These are phyloP conservation scores for Discostella stelligeroides DNA, from an alignment of 108 stramenopile species.

Conservation along the genomic window DNA sequence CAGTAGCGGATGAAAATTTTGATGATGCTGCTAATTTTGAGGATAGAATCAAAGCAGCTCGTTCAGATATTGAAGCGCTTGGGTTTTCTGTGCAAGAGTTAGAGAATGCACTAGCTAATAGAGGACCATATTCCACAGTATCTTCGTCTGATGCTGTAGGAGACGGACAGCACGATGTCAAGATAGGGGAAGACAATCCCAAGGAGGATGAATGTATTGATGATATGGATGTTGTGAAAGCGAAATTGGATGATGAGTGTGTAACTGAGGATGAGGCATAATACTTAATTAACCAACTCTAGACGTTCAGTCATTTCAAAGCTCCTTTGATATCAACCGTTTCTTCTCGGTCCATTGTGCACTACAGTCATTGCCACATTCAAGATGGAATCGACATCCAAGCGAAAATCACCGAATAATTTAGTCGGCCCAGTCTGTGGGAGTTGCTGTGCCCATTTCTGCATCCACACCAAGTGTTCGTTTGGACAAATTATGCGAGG, in stretches of 20 bases:
- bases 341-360: too few relatives aligned
- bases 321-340: too few relatives aligned
- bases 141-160: slow-evolving; percentile 1
- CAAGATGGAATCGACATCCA: slow-evolving; percentile 69
- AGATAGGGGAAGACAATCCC: too few relatives aligned
- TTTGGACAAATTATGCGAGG: slow-evolving; percentile 25
- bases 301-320: too few relatives aligned
- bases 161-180: background rate
- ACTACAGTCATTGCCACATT: background rate
- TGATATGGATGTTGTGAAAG: too few relatives aligned
- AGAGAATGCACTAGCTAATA: slow-evolving; percentile 10
- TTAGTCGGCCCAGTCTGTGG: slow-evolving; percentile 45
- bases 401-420: slow-evolving; percentile 56
- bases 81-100: slow-evolving; percentile 30
- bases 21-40: slow-evolving; percentile 47
- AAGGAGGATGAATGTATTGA: too few relatives aligned
- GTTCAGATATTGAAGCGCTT: slow-evolving; percentile 30
- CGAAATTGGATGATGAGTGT: too few relatives aligned
- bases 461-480: slow-evolving; percentile 43
- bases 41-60: slow-evolving; percentile 16
- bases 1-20: slow-evolving; percentile 35
- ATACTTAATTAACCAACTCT: too few relatives aligned
- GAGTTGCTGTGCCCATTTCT: slow-evolving; percentile 59
- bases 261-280: too few relatives aligned
- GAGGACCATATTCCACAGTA: background rate